Base-by-base conservation (phyloP, 1,284 basidiomycete genomes). In the Entoloma clypeatum region DNA sequence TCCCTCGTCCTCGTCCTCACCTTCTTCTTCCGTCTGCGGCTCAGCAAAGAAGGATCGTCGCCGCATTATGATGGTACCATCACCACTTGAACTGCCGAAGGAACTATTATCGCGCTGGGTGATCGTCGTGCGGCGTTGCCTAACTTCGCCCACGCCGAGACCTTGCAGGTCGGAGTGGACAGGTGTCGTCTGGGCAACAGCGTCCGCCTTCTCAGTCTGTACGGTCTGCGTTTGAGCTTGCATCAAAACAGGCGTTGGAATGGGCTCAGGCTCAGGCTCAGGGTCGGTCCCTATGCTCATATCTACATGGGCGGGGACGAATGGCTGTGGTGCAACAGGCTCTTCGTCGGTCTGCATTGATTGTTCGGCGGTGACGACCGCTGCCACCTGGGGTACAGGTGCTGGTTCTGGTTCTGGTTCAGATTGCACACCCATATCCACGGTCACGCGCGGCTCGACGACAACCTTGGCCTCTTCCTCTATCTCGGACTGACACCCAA, bases 401-500 rank as follows among this genome's bases (percentile, higher is more conserved):
- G 59, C 54, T 22, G 68, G 75, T 17, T 51, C 50, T 14, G 47
- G 45, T 39, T 47, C 52, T 31, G 51, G 55, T 24, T 49, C 50
- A 43, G 39, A 43, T 23, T 55, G 53, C 9, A 52, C 41, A 31
- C 49, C 53, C 24, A 51, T 49, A 23, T 53, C 49, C 18, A 63
- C 51, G 16, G 64, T 63, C 36, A 71, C 56, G 19, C n/a, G n/a
- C n/a, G 44, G 44, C 4, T 21, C 24, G 26, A 44, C 31, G 13
- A 33, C 39, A 8, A 42, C 40, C 13, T 43, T 34, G 7, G 40
- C 36, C 17, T 47, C 23, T 33, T 56, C 64, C 22, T 51, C 54
- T 13, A 54, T 51, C 39, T 75, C 78, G 1, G 77, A 83, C 64
- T 85, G 84, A 50, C 77, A 80, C 11, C 68, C 77, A 38, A 75